Conservation (phyloP, 306 rosid species). For the Vachellia collinsii region DNA sequence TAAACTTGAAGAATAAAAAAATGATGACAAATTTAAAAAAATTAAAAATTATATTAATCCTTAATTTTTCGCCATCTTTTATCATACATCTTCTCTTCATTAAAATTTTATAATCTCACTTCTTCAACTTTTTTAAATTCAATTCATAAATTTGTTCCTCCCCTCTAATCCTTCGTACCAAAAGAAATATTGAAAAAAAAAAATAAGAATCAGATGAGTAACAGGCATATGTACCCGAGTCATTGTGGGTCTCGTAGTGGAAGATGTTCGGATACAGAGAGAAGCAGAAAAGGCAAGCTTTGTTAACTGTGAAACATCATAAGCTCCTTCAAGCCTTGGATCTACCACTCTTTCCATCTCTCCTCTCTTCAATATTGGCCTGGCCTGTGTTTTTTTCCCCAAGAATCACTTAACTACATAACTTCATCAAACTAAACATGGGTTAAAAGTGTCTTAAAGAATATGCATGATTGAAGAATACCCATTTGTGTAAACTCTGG, state of each 20-base stretch:
- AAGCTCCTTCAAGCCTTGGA: constrained; percentile 81
- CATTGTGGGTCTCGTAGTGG: constrained; percentile 83
- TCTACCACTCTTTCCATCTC: constrained; percentile 74
- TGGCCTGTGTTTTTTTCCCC: constrained; percentile 55
- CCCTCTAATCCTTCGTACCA: no score
- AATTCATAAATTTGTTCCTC: no score
- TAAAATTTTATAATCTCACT: no score
- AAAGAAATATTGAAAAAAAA: background rate
- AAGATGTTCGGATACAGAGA: constrained; percentile 73
- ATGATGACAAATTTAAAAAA: no score
- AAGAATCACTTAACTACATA: background rate
- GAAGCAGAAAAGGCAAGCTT: constrained; percentile 80
- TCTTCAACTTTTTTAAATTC: no score
- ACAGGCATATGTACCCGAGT: constrained; percentile 55
- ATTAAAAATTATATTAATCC: no score
- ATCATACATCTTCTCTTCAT: no score
- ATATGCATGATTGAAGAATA: constrained; percentile 13
- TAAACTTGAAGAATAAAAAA: no score
- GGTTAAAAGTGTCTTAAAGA: constrained; percentile 14
- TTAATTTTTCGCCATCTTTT: no score
- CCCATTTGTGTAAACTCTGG: constrained; percentile 93
- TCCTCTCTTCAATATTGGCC: constrained; percentile 78
- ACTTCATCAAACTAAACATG: background rate
- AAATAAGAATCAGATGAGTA: background rate
- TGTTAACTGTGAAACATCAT: constrained; percentile 58